Conservation (phyloP, 192 early-diverging fungal species). For the Coemansia asiatica region DNA sequence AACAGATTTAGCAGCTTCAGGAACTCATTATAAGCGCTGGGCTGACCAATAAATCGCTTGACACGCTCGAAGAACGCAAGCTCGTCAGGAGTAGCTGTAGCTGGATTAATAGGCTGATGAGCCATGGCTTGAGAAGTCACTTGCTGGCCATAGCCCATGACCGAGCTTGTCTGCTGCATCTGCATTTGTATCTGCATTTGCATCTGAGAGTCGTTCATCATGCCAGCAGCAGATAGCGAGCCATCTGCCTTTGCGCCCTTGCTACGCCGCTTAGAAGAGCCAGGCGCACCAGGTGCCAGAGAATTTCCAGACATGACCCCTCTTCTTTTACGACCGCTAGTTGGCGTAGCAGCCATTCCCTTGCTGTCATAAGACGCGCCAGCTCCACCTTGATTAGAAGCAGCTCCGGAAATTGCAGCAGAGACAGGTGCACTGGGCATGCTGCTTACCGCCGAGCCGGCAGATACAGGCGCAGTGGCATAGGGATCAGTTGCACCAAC, state of each 20-base stretch:
- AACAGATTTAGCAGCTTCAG: constrained; percentile 93
- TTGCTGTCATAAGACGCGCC: constrained; percentile 20
- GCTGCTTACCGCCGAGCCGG: neutral
- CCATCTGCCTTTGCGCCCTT: constrained; percentile 33
- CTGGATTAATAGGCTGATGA: constrained; percentile 32
- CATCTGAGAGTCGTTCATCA: no score
- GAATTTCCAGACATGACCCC: constrained; percentile 26
- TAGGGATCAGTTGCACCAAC: constrained; percentile 30
- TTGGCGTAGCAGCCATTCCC: constrained; percentile 16
- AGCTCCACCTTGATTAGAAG: constrained; percentile 13
- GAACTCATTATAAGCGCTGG: constrained; percentile 91
- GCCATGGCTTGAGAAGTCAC: neutral
- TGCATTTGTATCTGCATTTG: constrained; percentile 1
- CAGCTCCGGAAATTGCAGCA: constrained; percentile 9
- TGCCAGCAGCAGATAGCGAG: neutral
- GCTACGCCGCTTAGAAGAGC: constrained; percentile 42
- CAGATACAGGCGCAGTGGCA: constrained; percentile 8
- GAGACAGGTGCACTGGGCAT: constrained; percentile 1
- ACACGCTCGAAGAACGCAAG: constrained; percentile 92
- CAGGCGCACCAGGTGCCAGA: constrained; percentile 23
- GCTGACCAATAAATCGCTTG: constrained; percentile 83
- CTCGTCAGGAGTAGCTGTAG: constrained; percentile 70
- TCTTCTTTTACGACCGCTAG: constrained; percentile 40
- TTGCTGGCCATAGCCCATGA: constrained; percentile 22
- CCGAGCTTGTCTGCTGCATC: neutral